Percentiles rank a stretch among this genome's conserved stretches.
phyloP scores from a whole-genome alignment of 2,329 filamentous ascomycete species.

The Paracoccidioides lutzii region DNA sequence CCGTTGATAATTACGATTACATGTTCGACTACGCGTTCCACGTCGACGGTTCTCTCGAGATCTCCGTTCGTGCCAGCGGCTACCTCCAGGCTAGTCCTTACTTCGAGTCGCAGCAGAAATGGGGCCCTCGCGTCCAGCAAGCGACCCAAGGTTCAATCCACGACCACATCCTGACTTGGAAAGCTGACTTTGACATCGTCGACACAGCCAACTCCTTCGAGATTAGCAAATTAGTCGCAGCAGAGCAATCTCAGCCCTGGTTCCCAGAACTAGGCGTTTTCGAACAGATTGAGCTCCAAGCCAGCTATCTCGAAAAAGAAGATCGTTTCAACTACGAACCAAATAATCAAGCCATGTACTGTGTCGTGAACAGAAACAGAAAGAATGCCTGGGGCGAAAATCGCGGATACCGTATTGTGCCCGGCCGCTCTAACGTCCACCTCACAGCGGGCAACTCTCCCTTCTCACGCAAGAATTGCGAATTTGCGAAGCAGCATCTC shows the following conservation, averaged over 20 bases:
- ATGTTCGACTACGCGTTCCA: conserved; percentile 33
- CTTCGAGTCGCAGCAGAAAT: conserved; percentile 32
- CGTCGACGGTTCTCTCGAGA: conserved; percentile 37
- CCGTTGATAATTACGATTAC: conserved; percentile 34
- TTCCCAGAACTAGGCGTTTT: conserved; percentile 13
- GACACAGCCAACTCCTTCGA: conserved; percentile 27
- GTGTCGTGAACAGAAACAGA: conserved; percentile 40
- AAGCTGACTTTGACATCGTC: conserved; percentile 41
- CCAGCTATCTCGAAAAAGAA: conserved; percentile 33
- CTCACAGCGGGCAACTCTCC: conserved; percentile 39
- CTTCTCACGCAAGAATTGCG: conserved; percentile 33
- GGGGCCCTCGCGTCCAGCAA: conserved; percentile 40
- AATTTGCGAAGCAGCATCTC: conserved; percentile 41
- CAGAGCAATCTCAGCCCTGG: conserved; percentile 17
- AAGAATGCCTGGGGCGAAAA: conserved; percentile 40
- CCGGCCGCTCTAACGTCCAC: conserved; percentile 23
- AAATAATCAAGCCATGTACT: conserved; percentile 37
- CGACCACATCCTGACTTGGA: conserved; percentile 45
- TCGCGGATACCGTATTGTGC: conserved; percentile 30
- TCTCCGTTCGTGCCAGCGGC: conserved; percentile 36
- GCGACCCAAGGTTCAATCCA: conserved; percentile 39
- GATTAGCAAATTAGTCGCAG: conserved; percentile 26
- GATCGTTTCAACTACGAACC: conserved; percentile 36
- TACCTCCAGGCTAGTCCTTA: conserved; percentile 42
- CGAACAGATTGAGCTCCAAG: conserved; percentile 32